Conservation (phyloP, 2,329 filamentous ascomycete species). For the Cladosporium sp. region DNA sequence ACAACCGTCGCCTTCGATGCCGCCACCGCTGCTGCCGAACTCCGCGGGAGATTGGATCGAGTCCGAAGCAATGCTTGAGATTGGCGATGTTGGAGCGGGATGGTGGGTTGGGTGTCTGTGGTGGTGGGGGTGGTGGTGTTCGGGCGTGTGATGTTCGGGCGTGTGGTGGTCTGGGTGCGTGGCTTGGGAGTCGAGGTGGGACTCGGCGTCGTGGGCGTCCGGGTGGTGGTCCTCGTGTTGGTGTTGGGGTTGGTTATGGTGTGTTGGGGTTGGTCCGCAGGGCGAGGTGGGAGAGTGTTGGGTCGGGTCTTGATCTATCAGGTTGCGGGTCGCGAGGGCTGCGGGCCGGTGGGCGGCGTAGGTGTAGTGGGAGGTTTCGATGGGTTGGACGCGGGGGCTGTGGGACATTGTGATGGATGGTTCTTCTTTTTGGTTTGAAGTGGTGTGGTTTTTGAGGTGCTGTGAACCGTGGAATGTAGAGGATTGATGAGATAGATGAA, state of each 20-base stretch:
- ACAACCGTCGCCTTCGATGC: no score
- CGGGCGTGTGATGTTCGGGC: neutral
- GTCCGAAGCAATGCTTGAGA: slow-evolving; percentile 15
- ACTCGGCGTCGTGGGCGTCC: slow-evolving; percentile 6
- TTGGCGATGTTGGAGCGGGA: slow-evolving; percentile 16
- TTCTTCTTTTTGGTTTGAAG: slow-evolving; percentile 4
- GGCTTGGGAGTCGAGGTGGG: slow-evolving; percentile 8
- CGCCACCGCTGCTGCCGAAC: neutral
- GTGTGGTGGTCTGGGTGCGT: neutral
- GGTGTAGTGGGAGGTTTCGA: slow-evolving; percentile 13
- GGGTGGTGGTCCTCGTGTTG: neutral
- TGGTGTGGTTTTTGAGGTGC: neutral
- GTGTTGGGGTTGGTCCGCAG: neutral
- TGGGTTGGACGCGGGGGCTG: slow-evolving; percentile 10
- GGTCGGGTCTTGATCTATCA: slow-evolving; percentile 14
- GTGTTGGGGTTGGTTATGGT: neutral
- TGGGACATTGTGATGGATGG: slow-evolving; percentile 1
- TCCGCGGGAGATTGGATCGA: slow-evolving; percentile 6
- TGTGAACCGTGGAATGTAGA: neutral
- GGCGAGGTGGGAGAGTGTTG: slow-evolving; percentile 14
- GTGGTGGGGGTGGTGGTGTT: neutral
- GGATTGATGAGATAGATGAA: neutral
- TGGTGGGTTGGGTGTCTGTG: slow-evolving; percentile 8
- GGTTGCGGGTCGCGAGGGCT: slow-evolving; percentile 11
- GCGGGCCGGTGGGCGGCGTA: slow-evolving; percentile 14